Conservation (phyloP, 768 basidiomycete genomes). For the Tricholoma saponaceum region DNA sequence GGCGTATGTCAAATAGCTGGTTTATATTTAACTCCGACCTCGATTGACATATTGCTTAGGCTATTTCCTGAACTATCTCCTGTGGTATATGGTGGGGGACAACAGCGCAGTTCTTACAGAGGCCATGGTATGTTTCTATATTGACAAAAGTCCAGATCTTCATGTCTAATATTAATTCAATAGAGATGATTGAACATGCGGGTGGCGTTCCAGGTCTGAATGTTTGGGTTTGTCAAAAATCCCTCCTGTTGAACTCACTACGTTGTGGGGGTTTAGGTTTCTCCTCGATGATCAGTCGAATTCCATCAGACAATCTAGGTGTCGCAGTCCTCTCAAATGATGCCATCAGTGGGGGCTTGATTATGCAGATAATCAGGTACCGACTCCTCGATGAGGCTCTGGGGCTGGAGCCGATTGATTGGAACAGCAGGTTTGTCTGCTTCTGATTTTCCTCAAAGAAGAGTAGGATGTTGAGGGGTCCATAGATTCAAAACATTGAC, state of each 20-base stretch:
- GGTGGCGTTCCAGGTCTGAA: background rate
- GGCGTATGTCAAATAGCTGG: background rate
- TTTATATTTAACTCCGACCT: background rate
- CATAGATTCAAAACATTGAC: background rate
- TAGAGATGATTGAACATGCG: slow-evolving; percentile 11
- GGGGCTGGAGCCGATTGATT: slow-evolving; percentile 19
- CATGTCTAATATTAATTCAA: no score
- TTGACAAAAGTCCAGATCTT: no score
- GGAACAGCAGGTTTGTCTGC: slow-evolving; percentile 13
- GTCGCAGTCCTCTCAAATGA: slow-evolving; percentile 27
- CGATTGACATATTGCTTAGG: background rate
- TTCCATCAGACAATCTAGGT: slow-evolving; percentile 22
- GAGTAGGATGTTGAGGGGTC: background rate
- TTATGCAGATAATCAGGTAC: slow-evolving; percentile 18
- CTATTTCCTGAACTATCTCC: slow-evolving; percentile 20
- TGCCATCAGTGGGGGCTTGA: slow-evolving; percentile 14
- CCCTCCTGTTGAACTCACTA: background rate
- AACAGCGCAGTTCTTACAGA: no score
- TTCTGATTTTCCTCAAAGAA: background rate
- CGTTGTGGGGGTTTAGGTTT: slow-evolving; percentile 16
- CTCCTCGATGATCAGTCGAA: slow-evolving; percentile 15
- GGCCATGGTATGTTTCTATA: no score
- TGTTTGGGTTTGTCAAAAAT: background rate
- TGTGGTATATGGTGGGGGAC: slow-evolving; percentile 21
- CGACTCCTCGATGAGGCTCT: slow-evolving; percentile 21